Conservation (phyloP, 169 alveolate species). For the Perkinsus marinus region DNA sequence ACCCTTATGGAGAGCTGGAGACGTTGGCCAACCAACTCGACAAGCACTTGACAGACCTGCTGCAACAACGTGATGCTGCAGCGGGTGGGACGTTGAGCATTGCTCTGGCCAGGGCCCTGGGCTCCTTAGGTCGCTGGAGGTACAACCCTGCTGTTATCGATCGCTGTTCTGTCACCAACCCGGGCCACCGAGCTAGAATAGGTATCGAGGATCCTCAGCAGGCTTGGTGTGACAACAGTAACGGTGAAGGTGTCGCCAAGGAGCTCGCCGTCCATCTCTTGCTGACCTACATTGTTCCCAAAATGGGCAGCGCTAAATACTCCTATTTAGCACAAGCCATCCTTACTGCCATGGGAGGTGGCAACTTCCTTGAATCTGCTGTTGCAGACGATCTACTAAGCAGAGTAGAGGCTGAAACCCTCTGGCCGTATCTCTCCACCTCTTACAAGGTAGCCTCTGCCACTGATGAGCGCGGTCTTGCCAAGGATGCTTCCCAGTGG, state of each 20-base stretch:
- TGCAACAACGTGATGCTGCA: not conserved
- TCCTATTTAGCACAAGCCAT: not conserved
- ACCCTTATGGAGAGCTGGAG: not conserved
- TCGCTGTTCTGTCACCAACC: not conserved
- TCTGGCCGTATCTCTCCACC: not conserved
- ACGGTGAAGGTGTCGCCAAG: not conserved
- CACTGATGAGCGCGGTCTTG: not conserved
- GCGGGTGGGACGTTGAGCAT: not conserved
- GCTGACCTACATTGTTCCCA: not conserved
- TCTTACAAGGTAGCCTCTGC: not conserved
- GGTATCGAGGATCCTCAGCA: not conserved
- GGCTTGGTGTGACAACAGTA: not conserved
- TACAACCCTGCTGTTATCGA: not conserved
- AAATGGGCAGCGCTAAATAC: not conserved
- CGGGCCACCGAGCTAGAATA: not conserved
- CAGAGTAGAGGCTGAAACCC: not conserved
- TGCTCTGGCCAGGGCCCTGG: not conserved
- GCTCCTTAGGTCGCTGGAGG: not conserved
- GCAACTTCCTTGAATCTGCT: not conserved
- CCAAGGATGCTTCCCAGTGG: not conserved
- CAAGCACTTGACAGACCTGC: not conserved
- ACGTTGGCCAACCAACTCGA: not conserved
- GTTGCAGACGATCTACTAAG: not conserved
- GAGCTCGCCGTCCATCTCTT: not conserved
- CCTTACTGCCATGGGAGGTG: not conserved